A percentile compares a stretch with the other conserved stretches of the same genome.
These are phyloP conservation scores for Paradendryphiella salina DNA, from an alignment of 2,329 filamentous ascomycete genomes.

Conservation along the genomic window DNA sequence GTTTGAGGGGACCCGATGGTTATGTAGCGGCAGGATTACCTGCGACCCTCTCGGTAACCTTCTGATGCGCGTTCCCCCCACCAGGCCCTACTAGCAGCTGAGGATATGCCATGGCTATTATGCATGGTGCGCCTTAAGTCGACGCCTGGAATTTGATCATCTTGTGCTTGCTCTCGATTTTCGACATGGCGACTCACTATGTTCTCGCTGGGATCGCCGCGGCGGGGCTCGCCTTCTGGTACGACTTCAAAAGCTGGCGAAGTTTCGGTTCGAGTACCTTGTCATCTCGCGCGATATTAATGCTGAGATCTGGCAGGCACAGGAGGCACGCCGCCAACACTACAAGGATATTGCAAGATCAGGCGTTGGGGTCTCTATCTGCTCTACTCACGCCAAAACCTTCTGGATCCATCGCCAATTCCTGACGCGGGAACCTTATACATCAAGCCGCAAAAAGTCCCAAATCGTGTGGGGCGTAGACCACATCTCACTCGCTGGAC, in stretches of 20 bases:
- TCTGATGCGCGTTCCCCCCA: not conserved
- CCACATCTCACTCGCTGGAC: constrained; percentile 36
- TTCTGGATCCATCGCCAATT: constrained; percentile 31
- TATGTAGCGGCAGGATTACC: not conserved
- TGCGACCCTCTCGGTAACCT: constrained; percentile 1
- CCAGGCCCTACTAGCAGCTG: not conserved
- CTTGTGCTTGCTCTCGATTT: not conserved
- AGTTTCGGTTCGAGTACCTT: constrained; percentile 16
- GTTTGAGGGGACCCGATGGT: constrained; percentile 18
- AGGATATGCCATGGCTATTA: not conserved
- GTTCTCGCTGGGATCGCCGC: constrained; percentile 18
- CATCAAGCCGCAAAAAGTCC: constrained; percentile 26
- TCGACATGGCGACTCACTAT: constrained; percentile 10
- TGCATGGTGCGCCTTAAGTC: not conserved
- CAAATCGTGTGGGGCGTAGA: constrained; percentile 23
- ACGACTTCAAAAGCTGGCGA: constrained; percentile 33
- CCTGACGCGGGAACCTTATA: constrained; percentile 30
- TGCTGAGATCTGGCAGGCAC: constrained; percentile 29
- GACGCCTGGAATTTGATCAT: not conserved
- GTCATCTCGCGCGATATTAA: too few relatives aligned
- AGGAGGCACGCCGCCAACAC: constrained; percentile 38
- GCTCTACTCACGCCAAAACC: constrained; percentile 30
- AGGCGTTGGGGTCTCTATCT: constrained; percentile 36
- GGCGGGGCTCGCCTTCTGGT: constrained; percentile 23
- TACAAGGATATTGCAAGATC: constrained; percentile 38